Base-by-base conservation (phyloP, 352 stramenopile genomes). In the Globisporangium paroecandrum region DNA sequence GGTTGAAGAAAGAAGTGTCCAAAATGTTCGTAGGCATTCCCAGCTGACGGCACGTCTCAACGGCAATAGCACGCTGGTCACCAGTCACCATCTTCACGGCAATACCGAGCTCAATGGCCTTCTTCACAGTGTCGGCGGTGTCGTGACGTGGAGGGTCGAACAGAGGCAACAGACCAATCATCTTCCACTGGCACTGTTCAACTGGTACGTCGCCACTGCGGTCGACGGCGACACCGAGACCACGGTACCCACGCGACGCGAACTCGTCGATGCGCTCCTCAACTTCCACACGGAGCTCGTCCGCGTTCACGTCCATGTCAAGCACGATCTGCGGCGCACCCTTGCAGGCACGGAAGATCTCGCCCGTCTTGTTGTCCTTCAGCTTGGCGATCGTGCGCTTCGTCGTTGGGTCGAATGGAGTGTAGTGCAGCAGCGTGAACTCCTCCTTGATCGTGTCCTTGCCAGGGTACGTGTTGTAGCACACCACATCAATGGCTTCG, bases 21-120 rank as follows among this genome's bases (percentile, higher is more conserved):
- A 91, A 64, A 63, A 95, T 94, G 73, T 94, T 90, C 7, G 84
- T 92, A 13, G 86, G 91, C 82, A 98, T 95, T 74, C 82, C 89
- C 68, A 99, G 66, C 57, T 88, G 78, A 76, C 83, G 87, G 64
- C 89, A 93, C 61, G 95, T 99, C 79, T 98, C 91, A 27, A 94
- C 81, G 51, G 93, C 95, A 74, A 98, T 98, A 41, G 90, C 80
- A 46, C 85, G 80, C 75, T 98, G 95, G 72, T 99, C 96, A 72
- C 96, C 96, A 32, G 96, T 99, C 47, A 99, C 90, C 94, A 98
- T 98, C 79, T 98, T 98, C 29, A 99, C 94, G 1, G 77, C 81
- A 60, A 99, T 93, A 57, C 96, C 96, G 18, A 95, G 79, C 69
- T 93, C 82, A 70, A 97, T 83, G 7, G 95, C 89, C 41, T 89